Percentiles rank a stretch among this genome's conserved stretches.
phyloP scores from a whole-genome alignment of 192 early-diverging fungal genomes.

The Rhizophlyctis rosea region DNA sequence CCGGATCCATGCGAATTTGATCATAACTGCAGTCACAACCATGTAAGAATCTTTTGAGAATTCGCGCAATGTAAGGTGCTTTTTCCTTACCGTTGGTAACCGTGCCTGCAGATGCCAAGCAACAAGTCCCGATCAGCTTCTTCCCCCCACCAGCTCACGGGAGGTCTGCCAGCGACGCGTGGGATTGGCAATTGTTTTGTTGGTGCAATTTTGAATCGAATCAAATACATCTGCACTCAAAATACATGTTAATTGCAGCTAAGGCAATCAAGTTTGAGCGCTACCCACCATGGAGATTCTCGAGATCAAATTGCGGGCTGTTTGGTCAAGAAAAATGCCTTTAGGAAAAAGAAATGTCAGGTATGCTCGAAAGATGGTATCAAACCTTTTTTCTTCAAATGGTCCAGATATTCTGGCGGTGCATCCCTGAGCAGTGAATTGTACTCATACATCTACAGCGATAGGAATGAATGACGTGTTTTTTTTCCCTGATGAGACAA shows the following conservation, averaged over 20 bases:
- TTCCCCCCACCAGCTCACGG: constrained; percentile 64
- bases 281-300: constrained; percentile 61
- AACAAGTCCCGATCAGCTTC: constrained; percentile 77
- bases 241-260: background rate
- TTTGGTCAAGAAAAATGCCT: background rate
- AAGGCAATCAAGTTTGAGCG: background rate
- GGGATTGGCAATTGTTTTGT: constrained; percentile 64
- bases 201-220: constrained; percentile 69
- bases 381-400: constrained; percentile 63
- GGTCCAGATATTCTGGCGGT: constrained; percentile 69
- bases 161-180: constrained; percentile 55
- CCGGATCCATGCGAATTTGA: constrained; percentile 46
- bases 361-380: constrained; percentile 6
- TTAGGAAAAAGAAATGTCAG: background rate
- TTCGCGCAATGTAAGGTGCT: background rate
- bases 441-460: constrained; percentile 29
- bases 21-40: constrained; percentile 35
- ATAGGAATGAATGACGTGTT: background rate
- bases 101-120: constrained; percentile 73
- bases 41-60: too few relatives aligned
- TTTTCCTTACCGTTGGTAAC: constrained; percentile 59
- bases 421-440: constrained; percentile 64
- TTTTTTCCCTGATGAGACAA: background rate
- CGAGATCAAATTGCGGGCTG: constrained; percentile 64
- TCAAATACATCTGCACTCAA: constrained; percentile 52